Evolutionary conservation across 2,329 filamentous ascomycete species (phyloP), one percentile per base, ranked within the genome.

Genomic region (Acarospora socialis): DNA sequence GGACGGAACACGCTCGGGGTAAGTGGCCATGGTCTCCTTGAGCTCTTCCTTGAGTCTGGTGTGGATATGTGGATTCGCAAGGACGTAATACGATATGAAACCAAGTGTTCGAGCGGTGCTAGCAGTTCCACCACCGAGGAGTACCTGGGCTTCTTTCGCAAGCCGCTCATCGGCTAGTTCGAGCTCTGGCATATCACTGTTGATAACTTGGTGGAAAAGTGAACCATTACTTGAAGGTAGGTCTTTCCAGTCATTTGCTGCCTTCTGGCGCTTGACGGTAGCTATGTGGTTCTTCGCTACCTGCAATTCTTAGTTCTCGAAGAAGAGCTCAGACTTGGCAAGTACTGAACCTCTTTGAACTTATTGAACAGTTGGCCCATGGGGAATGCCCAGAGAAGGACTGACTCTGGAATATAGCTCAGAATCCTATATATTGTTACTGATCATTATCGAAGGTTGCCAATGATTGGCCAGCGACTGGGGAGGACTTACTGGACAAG

Each of bases 141-240:
- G 20, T 2, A 50, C 27, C 25, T 46, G 43, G 2, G 46, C 46
- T 37, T 53, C 50, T 23, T 37, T 41, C 8, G 36, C 36, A 1
- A 53, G 36, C 1, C 49, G 43, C 7, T 44, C 31, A n/a, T 40
- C 33, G 0, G 45, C 43, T 20, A 36, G 42, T 20, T 53, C 49
- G 1, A 46, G 45, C 17, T 36, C 30, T 5, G 49, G 48, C 31
- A 53, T 41, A 21, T 45, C 41, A 34, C 45, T 48, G 16, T 47
- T 43, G 20, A 44, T 40, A 6, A 56, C 31, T 19, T 48, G 40
- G 12, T 43, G 45, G 31, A 54, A 55, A 10, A 54, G 27, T 4
- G 48, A 44, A n/a, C n/a, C n/a, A n/a, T n/a, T n/a, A n/a, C n/a
- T n/a, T n/a, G n/a, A n/a, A n/a, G n/a, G n/a, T n/a, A n/a, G n/a